These are phyloP conservation scores for Malus asiatica DNA, from an alignment of 306 rosid species.

Conservation along the genomic window DNA sequence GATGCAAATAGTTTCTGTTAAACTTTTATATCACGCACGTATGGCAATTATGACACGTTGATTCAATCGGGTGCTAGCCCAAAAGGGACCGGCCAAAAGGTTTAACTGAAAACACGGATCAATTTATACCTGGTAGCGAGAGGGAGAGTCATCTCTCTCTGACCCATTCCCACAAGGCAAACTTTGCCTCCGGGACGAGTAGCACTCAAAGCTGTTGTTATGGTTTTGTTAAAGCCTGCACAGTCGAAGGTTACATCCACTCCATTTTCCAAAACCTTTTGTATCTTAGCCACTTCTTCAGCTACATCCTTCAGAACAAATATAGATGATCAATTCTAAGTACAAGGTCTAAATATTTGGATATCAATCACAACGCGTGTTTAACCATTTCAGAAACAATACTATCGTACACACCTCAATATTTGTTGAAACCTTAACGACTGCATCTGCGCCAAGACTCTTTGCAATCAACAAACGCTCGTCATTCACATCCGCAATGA, in stretches of 20 bases:
- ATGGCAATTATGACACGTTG: too few species aligned
- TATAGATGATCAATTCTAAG: neutral
- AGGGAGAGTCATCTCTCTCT: slow-evolving; percentile 28
- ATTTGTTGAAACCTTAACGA: slow-evolving; percentile 24
- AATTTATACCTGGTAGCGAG: slow-evolving; percentile 24
- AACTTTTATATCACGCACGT: too few species aligned
- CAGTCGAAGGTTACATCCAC: slow-evolving; percentile 39
- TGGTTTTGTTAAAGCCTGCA: slow-evolving; percentile 35
- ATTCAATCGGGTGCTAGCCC: too few species aligned
- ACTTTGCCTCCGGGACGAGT: slow-evolving; percentile 38
- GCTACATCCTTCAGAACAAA: slow-evolving; percentile 18
- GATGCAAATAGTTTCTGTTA: neutral
- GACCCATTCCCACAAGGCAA: slow-evolving; percentile 37
- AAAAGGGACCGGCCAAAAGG: too few species aligned
- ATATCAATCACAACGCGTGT: too few species aligned
- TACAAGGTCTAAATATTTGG: neutral
- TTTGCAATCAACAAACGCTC: slow-evolving; percentile 35
- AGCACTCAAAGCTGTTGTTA: slow-evolving; percentile 28
- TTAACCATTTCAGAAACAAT: too few species aligned
- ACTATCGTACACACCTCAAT: slow-evolving; percentile 13
- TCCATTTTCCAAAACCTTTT: slow-evolving; percentile 20
- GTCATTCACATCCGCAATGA: slow-evolving; percentile 33
- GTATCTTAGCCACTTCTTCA: slow-evolving; percentile 24
- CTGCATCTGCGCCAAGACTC: slow-evolving; percentile 30
- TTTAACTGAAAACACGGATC: neutral